Percentiles rank a stretch among this genome's conserved stretches.
Evolutionary conservation across 2,329 filamentous ascomycete species (phyloP).

Genomic region (Lojkania enalia): DNA sequence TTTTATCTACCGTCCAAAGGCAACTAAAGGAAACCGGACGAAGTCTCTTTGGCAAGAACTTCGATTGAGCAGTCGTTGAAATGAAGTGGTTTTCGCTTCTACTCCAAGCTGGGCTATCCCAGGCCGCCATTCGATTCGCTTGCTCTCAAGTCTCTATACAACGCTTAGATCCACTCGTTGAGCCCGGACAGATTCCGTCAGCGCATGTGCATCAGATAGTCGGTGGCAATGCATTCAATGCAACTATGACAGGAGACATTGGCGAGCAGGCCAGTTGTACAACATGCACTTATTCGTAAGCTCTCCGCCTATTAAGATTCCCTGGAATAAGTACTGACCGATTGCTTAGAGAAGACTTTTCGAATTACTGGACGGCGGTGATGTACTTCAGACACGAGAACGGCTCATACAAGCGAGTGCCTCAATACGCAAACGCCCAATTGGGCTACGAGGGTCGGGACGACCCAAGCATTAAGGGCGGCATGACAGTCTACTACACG

Average conservation of each 20-base stretch:
- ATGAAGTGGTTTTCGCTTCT: constrained; percentile 20
- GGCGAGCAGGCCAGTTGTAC: constrained; percentile 28
- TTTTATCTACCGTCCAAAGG: too few species aligned
- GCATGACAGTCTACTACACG: constrained; percentile 38
- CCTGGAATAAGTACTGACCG: too few species aligned
- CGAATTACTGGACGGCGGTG: constrained; percentile 37
- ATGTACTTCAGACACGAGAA: constrained; percentile 35
- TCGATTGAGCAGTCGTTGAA: too few species aligned
- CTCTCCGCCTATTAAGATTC: too few species aligned
- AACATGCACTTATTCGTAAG: constrained; percentile 29
- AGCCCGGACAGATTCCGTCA: constrained; percentile 19
- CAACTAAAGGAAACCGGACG: too few species aligned
- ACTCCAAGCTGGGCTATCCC: constrained; percentile 12
- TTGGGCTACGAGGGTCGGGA: constrained; percentile 22
- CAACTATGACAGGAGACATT: constrained; percentile 25
- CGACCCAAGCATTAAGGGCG: constrained; percentile 30
- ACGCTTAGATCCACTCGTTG: constrained; percentile 19
- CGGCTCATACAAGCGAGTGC: constrained; percentile 33
- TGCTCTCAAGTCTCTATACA: constrained; percentile 19
- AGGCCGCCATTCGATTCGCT: constrained; percentile 21
- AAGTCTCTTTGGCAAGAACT: too few species aligned
- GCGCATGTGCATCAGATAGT: constrained; percentile 20
- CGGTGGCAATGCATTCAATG: constrained; percentile 23
- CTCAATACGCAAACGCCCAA: constrained; percentile 30
- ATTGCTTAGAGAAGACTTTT: too few species aligned